Base-by-base conservation (phyloP, 768 basidiomycete species). In the Naganishia onofrii region DNA sequence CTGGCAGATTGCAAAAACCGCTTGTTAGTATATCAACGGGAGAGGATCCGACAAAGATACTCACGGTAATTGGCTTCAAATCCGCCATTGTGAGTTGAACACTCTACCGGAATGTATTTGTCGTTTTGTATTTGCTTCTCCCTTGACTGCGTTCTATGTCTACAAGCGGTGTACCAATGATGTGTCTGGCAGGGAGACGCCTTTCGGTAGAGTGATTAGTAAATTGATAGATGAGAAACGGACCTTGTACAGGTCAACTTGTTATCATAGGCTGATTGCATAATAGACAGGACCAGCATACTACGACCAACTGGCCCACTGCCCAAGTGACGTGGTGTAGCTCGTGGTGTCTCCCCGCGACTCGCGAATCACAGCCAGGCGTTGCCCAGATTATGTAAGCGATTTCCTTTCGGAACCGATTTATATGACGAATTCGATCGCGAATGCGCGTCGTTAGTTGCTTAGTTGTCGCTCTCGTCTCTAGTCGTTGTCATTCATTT, bases 21-120 rank as follows among this genome's bases (percentile, higher is more conserved):
- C 7, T 42, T 8, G 32, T 68, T 3, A 19, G 26, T 29, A 32
- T 68, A 36, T 15, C 38, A 15, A 21, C 3, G 29, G 31, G n/a
- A 60, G 21, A 44, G 17, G 17, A n/a, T 23, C 19, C 26, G 38
- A 42, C 13, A 15, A 2, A 42, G 42, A 7, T 5, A 72, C 76
- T 76, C 71, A 77, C 77, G 56, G 73, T 74, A 71, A 81, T 81
- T 15, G 81, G 81, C 74, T 81, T 80, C 44, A 70, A 63, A 70
- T 80, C 79, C 66, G 74, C 76, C 79, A 80, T 80, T 57, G 32
- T 75, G 70, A 23, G 58, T 44, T 51, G 13, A n/a, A 51, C 48
- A 51, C 48, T 42, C 48, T 56, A 63, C 46, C 29, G 70, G 42
- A 42, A 36, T 32, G 36, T 68, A 13, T 34, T 28, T 28, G 53